Percentiles rank a stretch among this genome's conserved stretches.
Evolutionary conservation across 2,329 filamentous ascomycete genomes (phyloP).

Genomic region (Seiridium cupressi): DNA sequence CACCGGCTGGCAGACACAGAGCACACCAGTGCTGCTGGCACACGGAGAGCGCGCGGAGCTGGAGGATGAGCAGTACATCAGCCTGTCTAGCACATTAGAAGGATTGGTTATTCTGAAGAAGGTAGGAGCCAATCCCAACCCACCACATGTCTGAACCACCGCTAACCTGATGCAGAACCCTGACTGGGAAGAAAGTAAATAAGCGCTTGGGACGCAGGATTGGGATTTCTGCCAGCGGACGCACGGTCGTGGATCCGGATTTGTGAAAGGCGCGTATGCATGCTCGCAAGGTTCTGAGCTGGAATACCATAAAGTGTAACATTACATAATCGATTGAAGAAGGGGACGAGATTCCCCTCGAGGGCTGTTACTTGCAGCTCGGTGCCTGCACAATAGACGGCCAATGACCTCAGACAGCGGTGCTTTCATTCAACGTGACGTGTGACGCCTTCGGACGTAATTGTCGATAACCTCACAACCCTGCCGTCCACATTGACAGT

Average conservation of each 20-base stretch:
- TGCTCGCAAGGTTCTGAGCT: not conserved
- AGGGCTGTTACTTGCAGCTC: not conserved
- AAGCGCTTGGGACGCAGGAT: conserved; percentile 5
- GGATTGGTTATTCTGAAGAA: conserved; percentile 95
- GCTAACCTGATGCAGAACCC: conserved; percentile 43
- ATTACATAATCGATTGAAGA: conserved; percentile 8
- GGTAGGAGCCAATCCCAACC: conserved; percentile 52
- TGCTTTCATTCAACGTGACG: too few relatives aligned
- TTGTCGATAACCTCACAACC: too few relatives aligned
- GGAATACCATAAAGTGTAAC: conserved; percentile 6
- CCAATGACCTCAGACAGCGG: not conserved
- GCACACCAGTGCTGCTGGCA: conserved; percentile 92
- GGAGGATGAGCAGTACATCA: conserved; percentile 96
- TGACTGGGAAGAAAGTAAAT: conserved; percentile 53
- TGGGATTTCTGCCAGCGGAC: not conserved
- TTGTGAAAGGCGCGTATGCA: not conserved
- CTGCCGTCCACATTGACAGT: too few relatives aligned
- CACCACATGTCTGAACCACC: not conserved
- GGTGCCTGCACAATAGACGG: conserved; percentile 2
- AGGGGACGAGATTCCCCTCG: not conserved
- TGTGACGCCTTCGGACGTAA: too few relatives aligned
- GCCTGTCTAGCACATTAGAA: conserved; percentile 86
- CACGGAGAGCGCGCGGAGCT: conserved; percentile 94
- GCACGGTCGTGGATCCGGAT: not conserved
- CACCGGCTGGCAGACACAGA: conserved; percentile 99